Evolutionary conservation across 139 green algal genomes (phyloP).

Genomic region (Chlamydomonas applanata): DNA sequence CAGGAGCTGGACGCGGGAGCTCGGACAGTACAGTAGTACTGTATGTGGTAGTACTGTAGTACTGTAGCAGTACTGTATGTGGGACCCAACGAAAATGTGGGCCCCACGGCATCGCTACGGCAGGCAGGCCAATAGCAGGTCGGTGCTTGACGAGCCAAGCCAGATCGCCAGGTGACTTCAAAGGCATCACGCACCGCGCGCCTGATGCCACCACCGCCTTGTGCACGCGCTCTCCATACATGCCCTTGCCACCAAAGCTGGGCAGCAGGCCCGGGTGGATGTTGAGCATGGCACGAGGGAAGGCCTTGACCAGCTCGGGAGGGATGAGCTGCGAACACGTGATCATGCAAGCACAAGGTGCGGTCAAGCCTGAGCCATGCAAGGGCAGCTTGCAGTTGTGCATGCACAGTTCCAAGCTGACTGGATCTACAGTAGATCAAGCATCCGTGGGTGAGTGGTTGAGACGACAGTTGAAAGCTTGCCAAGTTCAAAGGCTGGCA

Average conservation of each 20-base stretch:
- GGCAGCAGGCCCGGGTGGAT: conserved; percentile 97
- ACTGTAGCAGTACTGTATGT: too few relatives aligned
- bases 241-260: conserved; percentile 94
- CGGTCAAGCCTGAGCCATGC: not conserved
- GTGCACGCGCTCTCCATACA: conserved; percentile 92
- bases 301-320: conserved; percentile 69
- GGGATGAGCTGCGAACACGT: conserved; percentile 76
- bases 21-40: too few relatives aligned
- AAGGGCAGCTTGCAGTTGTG: not conserved
- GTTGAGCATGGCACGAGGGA: conserved; percentile 88
- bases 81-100: too few relatives aligned
- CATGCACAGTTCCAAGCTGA: not conserved
- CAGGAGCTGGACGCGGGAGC: too few relatives aligned
- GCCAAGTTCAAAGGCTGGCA: too few relatives aligned
- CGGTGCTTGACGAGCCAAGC: not conserved
- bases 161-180: not conserved
- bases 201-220: conserved; percentile 87
- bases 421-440: too few relatives aligned
- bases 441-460: too few relatives aligned
- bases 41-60: too few relatives aligned
- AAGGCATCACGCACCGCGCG: conserved; percentile 46
- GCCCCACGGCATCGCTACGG: not conserved
- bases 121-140: not conserved
- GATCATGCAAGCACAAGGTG: not conserved
- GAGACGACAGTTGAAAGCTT: too few relatives aligned